phyloP scores from a whole-genome alignment of 768 basidiomycete species.

The Suillus occidentalis region DNA sequence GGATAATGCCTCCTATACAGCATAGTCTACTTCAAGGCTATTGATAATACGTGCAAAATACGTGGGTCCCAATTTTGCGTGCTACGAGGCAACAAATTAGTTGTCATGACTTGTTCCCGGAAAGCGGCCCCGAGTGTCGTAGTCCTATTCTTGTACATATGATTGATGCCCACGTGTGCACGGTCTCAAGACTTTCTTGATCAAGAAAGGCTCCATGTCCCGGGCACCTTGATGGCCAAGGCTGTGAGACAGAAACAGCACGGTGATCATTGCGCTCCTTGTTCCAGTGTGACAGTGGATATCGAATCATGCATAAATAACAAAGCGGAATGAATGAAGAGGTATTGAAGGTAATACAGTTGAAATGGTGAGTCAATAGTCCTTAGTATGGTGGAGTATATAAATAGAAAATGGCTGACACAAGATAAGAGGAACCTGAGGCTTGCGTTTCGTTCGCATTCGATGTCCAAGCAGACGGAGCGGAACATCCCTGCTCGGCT shows the following conservation, averaged over 20 bases:
- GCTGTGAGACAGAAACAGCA: background rate
- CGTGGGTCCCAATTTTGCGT: background rate
- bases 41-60: background rate
- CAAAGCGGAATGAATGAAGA: background rate
- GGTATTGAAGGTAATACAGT: constrained; percentile 4
- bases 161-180: background rate
- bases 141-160: background rate
- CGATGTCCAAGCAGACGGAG: constrained; percentile 1
- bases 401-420: background rate
- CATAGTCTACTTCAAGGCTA: background rate
- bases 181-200: background rate
- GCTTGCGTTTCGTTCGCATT: background rate
- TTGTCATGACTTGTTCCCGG: background rate
- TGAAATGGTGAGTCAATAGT: background rate
- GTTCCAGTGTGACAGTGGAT: background rate
- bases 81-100: background rate
- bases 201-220: background rate
- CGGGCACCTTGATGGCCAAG: background rate
- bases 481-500: constrained; percentile 1
- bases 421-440: constrained; percentile 1
- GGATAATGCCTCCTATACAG: background rate
- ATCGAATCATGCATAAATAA: background rate
- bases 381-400: background rate
- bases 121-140: background rate
- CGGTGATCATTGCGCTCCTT: background rate